Conservation (phyloP, 495 filamentous ascomycete species). For the Thozetella sp. region DNA sequence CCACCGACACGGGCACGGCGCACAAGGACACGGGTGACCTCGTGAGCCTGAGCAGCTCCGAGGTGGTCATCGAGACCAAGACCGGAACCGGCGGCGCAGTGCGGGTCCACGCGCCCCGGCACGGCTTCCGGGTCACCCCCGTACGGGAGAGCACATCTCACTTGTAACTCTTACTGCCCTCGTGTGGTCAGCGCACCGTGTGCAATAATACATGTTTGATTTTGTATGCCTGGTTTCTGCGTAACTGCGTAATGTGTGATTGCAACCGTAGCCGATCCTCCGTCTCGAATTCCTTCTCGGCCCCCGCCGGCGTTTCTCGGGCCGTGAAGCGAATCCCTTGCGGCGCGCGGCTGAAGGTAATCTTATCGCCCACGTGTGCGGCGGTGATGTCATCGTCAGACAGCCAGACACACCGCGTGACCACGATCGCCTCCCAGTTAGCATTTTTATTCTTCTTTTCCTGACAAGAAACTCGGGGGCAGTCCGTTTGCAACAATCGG, state of each 20-base stretch:
- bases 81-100: conserved; percentile 37
- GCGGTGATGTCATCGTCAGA: background rate
- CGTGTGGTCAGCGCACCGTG: conserved; percentile 4
- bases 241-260: no score
- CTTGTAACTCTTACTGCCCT: conserved; percentile 7
- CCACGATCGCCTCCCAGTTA: no score
- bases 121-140: conserved; percentile 51
- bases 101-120: conserved; percentile 56
- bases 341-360: background rate
- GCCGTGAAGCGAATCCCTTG: background rate
- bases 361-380: background rate
- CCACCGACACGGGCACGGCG: conserved; percentile 54
- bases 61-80: conserved; percentile 53
- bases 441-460: no score
- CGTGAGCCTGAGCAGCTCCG: conserved; percentile 42
- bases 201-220: no score
- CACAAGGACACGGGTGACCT: conserved; percentile 55
- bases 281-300: no score
- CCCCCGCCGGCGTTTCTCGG: no score
- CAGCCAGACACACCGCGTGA: no score
- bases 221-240: no score
- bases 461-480: no score
- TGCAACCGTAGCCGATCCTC: no score
- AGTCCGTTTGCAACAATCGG: no score
- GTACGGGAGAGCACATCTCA: conserved; percentile 11